Percentiles rank a stretch among this genome's conserved stretches.
Conservation (phyloP, 2,329 filamentous ascomycete genomes). For the Botrytis porri region DNA sequence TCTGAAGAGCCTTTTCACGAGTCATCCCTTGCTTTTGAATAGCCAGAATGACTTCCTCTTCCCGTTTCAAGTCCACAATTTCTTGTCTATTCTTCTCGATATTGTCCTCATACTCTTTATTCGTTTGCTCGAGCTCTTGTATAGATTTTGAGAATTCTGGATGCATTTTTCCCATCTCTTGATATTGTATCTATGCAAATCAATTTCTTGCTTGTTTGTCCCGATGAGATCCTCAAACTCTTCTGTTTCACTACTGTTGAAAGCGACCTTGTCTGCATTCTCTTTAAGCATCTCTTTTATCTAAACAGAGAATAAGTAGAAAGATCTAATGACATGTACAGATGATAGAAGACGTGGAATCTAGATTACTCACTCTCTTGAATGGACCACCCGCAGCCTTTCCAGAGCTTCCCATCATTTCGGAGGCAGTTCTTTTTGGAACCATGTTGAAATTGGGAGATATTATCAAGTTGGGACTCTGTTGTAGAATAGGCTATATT, state of each 20-base stretch:
- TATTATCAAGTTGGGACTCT: too few relatives aligned
- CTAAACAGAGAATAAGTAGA: not conserved
- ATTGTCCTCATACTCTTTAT: not conserved
- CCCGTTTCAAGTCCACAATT: not conserved
- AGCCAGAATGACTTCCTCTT: not conserved
- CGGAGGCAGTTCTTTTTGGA: not conserved
- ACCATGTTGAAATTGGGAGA: not conserved
- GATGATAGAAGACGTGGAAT: not conserved
- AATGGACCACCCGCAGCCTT: not conserved
- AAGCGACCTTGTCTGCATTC: not conserved
- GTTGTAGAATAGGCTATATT: accelerated
- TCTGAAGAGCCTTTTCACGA: not conserved
- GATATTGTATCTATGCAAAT: accelerated
- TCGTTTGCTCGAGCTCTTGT: not conserved
- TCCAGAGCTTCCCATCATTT: not conserved
- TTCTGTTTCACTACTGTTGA: not conserved
- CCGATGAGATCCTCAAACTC: not conserved
- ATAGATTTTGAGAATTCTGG: accelerated
- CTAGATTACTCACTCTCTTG: not conserved
- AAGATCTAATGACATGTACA: not conserved
- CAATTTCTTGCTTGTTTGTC: not conserved
- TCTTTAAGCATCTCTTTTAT: not conserved
- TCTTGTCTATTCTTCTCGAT: not conserved
- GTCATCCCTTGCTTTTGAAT: not conserved
- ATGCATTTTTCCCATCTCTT: not conserved